Conservation (phyloP, 352 stramenopile species). For the Pythium dissimile region DNA sequence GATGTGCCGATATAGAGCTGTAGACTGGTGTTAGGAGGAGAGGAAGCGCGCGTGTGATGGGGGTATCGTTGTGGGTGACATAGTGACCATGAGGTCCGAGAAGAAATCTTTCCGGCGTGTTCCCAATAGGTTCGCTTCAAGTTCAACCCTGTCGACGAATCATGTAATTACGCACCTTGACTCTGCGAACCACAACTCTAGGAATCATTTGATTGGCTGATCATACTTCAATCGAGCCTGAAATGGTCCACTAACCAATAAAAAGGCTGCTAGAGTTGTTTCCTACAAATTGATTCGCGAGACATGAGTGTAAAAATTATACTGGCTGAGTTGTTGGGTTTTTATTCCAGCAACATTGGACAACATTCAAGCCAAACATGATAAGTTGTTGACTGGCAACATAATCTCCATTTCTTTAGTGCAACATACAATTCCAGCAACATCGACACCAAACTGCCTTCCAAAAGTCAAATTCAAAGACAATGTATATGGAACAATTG, state of each 20-base stretch:
- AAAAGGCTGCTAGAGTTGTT: neutral
- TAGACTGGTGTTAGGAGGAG: too few relatives aligned
- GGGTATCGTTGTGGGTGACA: neutral
- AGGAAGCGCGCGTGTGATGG: too few relatives aligned
- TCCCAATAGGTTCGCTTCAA: slow-evolving; percentile 26
- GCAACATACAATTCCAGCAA: too few relatives aligned
- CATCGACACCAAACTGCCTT: too few relatives aligned
- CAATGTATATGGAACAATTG: slow-evolving; percentile 13
- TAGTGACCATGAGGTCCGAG: slow-evolving; percentile 4
- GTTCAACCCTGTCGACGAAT: slow-evolving; percentile 30
- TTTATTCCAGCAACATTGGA: slow-evolving; percentile 9
- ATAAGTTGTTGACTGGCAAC: slow-evolving; percentile 11
- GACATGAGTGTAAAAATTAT: neutral
- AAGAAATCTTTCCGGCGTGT: slow-evolving; percentile 8
- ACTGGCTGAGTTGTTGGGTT: neutral
- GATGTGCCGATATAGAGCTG: too few relatives aligned
- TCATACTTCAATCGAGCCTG: neutral
- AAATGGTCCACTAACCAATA: slow-evolving; percentile 5
- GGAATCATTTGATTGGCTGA: slow-evolving; percentile 5
- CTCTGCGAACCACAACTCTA: slow-evolving; percentile 9
- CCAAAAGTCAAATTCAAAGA: neutral
- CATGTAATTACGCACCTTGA: slow-evolving; percentile 27
- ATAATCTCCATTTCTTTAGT: too few relatives aligned
- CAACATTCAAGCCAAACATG: slow-evolving; percentile 14
- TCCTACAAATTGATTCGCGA: neutral